Evolutionary conservation across 129 eudicot species (phyloP).

Genomic region (Flaveria robusta): DNA sequence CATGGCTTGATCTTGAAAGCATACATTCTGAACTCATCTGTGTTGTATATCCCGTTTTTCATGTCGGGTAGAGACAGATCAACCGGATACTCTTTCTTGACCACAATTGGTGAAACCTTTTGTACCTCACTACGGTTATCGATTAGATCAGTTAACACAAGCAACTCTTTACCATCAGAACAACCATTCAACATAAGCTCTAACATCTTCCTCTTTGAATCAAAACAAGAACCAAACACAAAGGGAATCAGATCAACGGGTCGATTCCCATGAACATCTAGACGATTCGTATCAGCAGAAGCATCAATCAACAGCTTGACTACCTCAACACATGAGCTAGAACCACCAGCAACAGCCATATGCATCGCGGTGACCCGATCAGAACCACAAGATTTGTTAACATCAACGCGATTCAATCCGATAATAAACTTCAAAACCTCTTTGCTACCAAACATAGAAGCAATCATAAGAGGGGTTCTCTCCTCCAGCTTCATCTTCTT

Average conservation of each 20-base stretch:
- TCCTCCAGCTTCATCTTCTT: constrained; percentile 70
- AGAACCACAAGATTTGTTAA: constrained; percentile 68
- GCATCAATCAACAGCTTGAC: constrained; percentile 65
- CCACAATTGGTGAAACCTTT: constrained; percentile 20
- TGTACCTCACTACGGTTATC: constrained; percentile 29
- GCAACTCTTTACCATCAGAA: constrained; percentile 29
- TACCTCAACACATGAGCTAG: constrained; percentile 48
- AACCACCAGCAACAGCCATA: constrained; percentile 72
- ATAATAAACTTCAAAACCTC: constrained; percentile 53
- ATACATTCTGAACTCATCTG: constrained; percentile 86
- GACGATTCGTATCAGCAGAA: constrained; percentile 51
- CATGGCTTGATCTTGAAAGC: constrained; percentile 86
- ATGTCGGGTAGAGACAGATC: constrained; percentile 77
- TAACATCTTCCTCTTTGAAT: constrained; percentile 43
- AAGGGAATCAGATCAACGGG: constrained; percentile 53
- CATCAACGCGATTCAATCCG: constrained; percentile 49
- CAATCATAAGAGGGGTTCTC: constrained; percentile 75
- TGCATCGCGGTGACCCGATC: constrained; percentile 79
- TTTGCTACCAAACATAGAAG: constrained; percentile 77
- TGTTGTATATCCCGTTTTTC: constrained; percentile 67
- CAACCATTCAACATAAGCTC: constrained; percentile 50
- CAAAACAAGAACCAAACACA: constrained; percentile 32
- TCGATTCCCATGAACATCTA: constrained; percentile 63
- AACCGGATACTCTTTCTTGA: constrained; percentile 70
- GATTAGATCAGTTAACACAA: constrained; percentile 33